A percentile compares a stretch with the other conserved stretches of the same genome.
phyloP scores from a whole-genome alignment of 257 asterid species.

The Nicotiana benthamiana region DNA sequence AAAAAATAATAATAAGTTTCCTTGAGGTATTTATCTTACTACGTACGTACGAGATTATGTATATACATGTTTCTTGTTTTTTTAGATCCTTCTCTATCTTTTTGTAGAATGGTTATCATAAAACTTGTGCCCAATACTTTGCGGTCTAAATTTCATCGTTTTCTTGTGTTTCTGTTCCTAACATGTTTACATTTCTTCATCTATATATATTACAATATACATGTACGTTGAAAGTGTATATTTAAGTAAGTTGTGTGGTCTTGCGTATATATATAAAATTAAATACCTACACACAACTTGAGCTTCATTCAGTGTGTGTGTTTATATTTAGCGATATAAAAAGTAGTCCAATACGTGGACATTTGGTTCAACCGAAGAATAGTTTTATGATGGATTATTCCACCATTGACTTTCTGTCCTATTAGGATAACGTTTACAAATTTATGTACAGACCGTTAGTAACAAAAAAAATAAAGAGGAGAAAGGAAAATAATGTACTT shows the following conservation, averaged over 20 bases:
- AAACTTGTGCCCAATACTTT: background rate
- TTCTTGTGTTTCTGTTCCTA: background rate
- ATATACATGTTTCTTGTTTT: background rate
- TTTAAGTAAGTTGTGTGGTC: background rate
- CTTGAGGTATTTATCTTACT: background rate
- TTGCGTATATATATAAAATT: no score
- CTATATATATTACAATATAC: background rate
- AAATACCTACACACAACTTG: background rate
- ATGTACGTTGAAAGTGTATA: background rate
- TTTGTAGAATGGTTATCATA: background rate
- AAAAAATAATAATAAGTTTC: background rate
- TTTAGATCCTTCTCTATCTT: background rate
- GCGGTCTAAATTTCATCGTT: background rate
- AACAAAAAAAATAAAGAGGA: background rate
- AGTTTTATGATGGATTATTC: background rate
- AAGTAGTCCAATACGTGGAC: background rate
- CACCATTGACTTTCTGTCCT: background rate
- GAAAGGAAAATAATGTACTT: background rate
- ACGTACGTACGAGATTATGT: background rate
- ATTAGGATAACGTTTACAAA: background rate
- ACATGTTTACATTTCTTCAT: background rate
- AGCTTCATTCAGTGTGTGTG: background rate
- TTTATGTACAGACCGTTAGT: background rate
- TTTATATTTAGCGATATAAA: background rate
- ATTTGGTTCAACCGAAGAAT: background rate